Conservation (phyloP, 2,329 filamentous ascomycete genomes). For the Aureobasidium sp. region DNA sequence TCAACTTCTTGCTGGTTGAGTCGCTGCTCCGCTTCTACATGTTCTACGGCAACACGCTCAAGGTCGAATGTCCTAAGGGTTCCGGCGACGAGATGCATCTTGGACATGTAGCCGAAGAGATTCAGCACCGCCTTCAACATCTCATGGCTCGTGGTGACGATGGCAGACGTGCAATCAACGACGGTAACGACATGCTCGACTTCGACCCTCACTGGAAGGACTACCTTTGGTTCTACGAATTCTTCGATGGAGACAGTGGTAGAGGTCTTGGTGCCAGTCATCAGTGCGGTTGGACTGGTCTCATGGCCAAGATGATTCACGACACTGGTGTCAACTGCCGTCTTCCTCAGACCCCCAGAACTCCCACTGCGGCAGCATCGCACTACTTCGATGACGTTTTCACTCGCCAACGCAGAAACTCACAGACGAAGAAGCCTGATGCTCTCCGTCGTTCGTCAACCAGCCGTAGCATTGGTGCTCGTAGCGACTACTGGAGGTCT, state of each 20-base stretch:
- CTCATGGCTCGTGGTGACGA: slow-evolving; percentile 79
- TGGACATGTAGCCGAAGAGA: slow-evolving; percentile 86
- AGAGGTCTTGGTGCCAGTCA: slow-evolving; percentile 86
- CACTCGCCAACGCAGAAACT: slow-evolving; percentile 44
- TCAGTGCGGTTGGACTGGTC: slow-evolving; percentile 92
- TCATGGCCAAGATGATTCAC: slow-evolving; percentile 95
- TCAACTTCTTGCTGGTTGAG: slow-evolving; percentile 92
- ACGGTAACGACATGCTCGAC: slow-evolving; percentile 75
- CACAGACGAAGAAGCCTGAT: slow-evolving; percentile 37
- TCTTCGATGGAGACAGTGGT: slow-evolving; percentile 88
- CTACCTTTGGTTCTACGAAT: slow-evolving; percentile 92
- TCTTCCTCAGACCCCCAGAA: slow-evolving; percentile 85
- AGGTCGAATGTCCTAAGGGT: slow-evolving; percentile 89
- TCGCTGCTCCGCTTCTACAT: slow-evolving; percentile 93
- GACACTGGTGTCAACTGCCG: slow-evolving; percentile 89
- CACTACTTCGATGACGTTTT: slow-evolving; percentile 96
- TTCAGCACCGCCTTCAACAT: slow-evolving; percentile 91
- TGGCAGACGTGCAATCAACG: slow-evolving; percentile 82
- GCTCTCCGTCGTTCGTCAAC: slow-evolving; percentile 71
- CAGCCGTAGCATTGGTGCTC: slow-evolving; percentile 71
- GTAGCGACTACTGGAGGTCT: slow-evolving; percentile 61
- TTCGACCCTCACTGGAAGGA: slow-evolving; percentile 92
- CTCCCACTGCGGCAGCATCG: slow-evolving; percentile 71
- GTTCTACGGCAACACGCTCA: slow-evolving; percentile 82
- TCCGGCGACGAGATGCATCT: slow-evolving; percentile 94